Percentiles rank a stretch among this genome's conserved stretches.
Conservation (phyloP, 257 asterid species). For the Galeopsis tetrahit region DNA sequence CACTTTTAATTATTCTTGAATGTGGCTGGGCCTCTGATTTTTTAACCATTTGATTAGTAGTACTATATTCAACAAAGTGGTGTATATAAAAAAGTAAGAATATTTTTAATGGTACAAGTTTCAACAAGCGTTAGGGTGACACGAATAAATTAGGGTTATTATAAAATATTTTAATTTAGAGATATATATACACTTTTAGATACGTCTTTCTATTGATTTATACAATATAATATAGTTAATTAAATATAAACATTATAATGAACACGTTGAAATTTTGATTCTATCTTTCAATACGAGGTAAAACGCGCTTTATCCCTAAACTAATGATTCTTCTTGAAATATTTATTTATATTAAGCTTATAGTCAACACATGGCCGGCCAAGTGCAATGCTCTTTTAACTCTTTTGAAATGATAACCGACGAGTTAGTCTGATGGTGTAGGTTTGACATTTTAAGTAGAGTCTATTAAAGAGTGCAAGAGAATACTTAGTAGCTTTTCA, state of each 20-base stretch:
- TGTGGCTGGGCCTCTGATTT: not conserved
- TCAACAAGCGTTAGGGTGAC: not conserved
- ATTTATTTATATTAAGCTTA: not conserved
- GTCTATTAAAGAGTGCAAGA: no score
- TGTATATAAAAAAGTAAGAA: not conserved
- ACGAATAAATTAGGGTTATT: not conserved
- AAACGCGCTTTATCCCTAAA: constrained; percentile 30
- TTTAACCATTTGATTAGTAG: not conserved
- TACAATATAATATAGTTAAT: not conserved
- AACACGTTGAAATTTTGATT: constrained; percentile 5
- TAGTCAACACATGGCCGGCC: constrained; percentile 28
- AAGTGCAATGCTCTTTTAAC: constrained; percentile 16
- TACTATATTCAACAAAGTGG: not conserved
- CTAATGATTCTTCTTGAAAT: constrained; percentile 33
- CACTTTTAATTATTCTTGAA: no score
- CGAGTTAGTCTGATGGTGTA: no score
- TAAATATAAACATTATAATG: not conserved
- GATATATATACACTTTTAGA: not conserved
- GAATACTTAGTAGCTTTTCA: no score
- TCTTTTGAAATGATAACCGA: not conserved
- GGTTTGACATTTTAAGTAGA: no score
- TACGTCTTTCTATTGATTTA: not conserved
- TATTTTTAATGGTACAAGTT: constrained; percentile 1
- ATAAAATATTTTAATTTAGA: not conserved
- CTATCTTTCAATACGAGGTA: constrained; percentile 18